Evolutionary conservation across 169 alveolate genomes (phyloP), one percentile per base, ranked within the genome.

Genomic region (Theileria annulata): DNA sequence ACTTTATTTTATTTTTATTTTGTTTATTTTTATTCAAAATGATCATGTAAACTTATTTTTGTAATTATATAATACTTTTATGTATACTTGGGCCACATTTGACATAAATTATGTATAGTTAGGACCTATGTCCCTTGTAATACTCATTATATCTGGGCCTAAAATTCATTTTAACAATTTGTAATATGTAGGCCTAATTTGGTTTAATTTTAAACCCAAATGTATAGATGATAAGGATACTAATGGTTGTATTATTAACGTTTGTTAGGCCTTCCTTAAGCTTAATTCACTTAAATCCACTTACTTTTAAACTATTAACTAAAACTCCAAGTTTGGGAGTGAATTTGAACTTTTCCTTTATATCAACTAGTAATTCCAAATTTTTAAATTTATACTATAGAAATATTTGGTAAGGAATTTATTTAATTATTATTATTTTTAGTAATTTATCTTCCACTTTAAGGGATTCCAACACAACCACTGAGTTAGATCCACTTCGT

Each of bases 401-500:
- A 1, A 42, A 2, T 17, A 10, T 42, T 8, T 42, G 19, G 51
- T 42, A 42, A 42, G 51, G 2, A 42, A 42, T 42, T 42, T 3
- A 3, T 0, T 42, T 42, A 42, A 56, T 58, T 54, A 17, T 47
- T 27, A 28, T 0, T 25, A 15, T 27, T 64, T 33, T 3, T 37
- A 64, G 28, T 37, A 17, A 31, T 37, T 21, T 21, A 64, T 25
- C 59, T 25, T 64, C 13, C 15, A 19, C 54, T 12, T 59, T 59
- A 27, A 59, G 13, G 68, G 48, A 28, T 59, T 42, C 51, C 13
- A 42, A 42, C 13, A 42, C 6, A 42, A 10, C 51, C 51, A 8
- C 51, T 4, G 72, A 68, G 13, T 17, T 15, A 12, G 58, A 59
- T n/a, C 71, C 70, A 23, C 42, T 67, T 17, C 48, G 63, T 37